Evolutionary conservation across 1,284 basidiomycete species (phyloP).

Genomic region (Dichomitus squalens): DNA sequence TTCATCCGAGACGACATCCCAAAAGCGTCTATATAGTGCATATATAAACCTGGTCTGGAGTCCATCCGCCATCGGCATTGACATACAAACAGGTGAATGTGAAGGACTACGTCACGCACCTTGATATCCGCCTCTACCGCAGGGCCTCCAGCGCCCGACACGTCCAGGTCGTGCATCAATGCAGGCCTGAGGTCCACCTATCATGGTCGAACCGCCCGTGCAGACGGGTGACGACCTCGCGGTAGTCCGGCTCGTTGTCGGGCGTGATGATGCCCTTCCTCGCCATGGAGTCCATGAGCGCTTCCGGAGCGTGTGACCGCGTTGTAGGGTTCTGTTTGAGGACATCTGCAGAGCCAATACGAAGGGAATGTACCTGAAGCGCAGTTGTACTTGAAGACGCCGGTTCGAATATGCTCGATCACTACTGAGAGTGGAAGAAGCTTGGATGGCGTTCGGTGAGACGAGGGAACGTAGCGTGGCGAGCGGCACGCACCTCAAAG

Average conservation of each 20-base stretch:
- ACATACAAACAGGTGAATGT: no score
- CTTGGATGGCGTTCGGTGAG: conserved; percentile 38
- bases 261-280: conserved; percentile 76
- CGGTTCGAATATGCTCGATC: conserved; percentile 56
- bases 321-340: neutral
- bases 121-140: no score
- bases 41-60: no score
- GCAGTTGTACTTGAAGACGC: conserved; percentile 87
- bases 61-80: no score
- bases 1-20: no score
- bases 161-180: no score
- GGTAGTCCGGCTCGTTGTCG: conserved; percentile 75
- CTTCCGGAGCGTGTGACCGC: conserved; percentile 38
- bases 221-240: conserved; percentile 72
- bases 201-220: conserved; percentile 70
- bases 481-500: conserved; percentile 63
- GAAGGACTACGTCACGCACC: no score
- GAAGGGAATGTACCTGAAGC: conserved; percentile 70
- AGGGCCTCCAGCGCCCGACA: no score
- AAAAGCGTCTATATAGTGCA: no score
- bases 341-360: neutral
- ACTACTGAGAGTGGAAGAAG: conserved; percentile 60
- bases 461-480: neutral
- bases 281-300: conserved; percentile 84
- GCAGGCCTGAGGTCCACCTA: conserved; percentile 43